Base-by-base conservation (phyloP, 257 asterid species). In the Parsonsia alboflavescens region DNA sequence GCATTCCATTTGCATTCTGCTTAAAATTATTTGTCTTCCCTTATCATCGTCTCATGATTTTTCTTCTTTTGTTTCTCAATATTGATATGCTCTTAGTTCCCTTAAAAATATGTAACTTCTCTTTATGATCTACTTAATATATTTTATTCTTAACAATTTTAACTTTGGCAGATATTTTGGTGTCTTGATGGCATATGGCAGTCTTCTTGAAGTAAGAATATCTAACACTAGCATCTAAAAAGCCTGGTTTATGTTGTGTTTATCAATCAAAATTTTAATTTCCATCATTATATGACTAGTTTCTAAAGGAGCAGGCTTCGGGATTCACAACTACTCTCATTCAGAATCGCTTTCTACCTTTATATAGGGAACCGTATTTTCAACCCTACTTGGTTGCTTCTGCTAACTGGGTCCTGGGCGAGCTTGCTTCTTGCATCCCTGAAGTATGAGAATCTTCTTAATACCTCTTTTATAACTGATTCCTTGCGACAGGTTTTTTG, bases 331-430 rank as follows among this genome's bases (percentile, higher is more conserved):
- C 79, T 41, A 73, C 80, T 68, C 76, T 84, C 22, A 76, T 84
- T 70, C 84, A 63, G 80, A 84, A 16, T 22, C 83, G 87, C 70
- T 72, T 84, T 78, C 82, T 84, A 10, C 85, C 85, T 63, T 78
- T 84, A 67, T 84, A 81, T 78, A 77, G 33, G 70, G 79, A 57
- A 57, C 68, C 82, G 21, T 49, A 13, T 53, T 77, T 73, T 67
- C 83, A 84, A 71, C 85, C 85, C 42, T 80, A 84, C 71, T 70
- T 84, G 71, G 52, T 84, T 74, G 87, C 87, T 64, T 76, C 87
- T 26, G 87, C 87, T 50, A 84, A 81, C 71, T 84, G 87, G 87
- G 80, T 78, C 54, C 78, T 84, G 50, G 85, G 85, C 75, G 85
- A 84, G 83, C 85, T 84, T 71, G 79, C 87, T 54, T 69, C 85